Evolutionary conservation across 345 rosid genomes (phyloP), one percentile per base, ranked within the genome.

Genomic region (Salix brachista): DNA sequence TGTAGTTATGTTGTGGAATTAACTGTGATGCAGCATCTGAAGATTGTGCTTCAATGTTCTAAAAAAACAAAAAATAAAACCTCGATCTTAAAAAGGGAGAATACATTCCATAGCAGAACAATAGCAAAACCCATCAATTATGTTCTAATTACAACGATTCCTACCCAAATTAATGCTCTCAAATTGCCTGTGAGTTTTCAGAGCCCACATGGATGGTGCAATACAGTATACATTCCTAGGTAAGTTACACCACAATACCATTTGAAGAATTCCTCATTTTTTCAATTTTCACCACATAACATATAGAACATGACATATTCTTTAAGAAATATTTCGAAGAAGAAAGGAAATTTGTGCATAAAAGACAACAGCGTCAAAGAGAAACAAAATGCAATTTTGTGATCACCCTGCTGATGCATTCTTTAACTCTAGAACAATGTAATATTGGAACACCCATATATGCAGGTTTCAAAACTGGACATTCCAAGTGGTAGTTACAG

Each of bases 1-100:
- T 96, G 93, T 96, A 96, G 83, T 92, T 94, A 79, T 94, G 99
- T 75, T 96, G 99, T 6, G 99, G 98, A 83, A 92, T 88, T 79
- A 96, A 80, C 75, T 90, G 90, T 16, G 92, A 88, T 4, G 14
- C 62, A 56, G 90, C 89, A 86, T 92, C 98, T 76, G 91, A 78
- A 74, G 94, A 73, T 56, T 86, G 86, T 39, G 89, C 89, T 82
- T 91, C 97, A 83, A 88, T 76, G 85, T 96, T 89, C 98, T 96
- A 78, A 36, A 12, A 80, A 19, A 78, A 84, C 60, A 80, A 85
- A 82, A 80, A 80, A 6, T 14, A 73, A 21, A n/a, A 75, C n/a
- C 36, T 61, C 19, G 64, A 19, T 50, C 10, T 32, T 6, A 39
- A 4, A 46, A 56, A 19, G 54, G 39, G 9, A 65, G 67, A 42